These are phyloP conservation scores for Dendrocalamus latiflorus DNA, from an alignment of 202 grass and related monocot species.

Conservation along the genomic window DNA sequence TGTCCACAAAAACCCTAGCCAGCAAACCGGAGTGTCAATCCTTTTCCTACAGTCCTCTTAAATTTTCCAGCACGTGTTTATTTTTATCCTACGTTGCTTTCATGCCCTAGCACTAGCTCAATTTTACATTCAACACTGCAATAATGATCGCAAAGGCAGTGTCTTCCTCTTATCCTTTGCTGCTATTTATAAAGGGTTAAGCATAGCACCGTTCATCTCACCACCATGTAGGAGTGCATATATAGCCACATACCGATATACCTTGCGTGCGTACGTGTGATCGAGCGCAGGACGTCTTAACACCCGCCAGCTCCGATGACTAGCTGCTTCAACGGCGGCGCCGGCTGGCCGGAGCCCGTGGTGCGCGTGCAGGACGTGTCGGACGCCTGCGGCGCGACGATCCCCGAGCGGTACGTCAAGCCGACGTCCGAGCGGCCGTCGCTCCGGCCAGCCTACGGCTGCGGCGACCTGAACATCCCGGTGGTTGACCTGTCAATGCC, in stretches of 20 bases:
- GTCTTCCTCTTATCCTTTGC: slow-evolving; percentile 40
- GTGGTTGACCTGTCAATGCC: slow-evolving; percentile 73
- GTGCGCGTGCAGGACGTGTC: slow-evolving; percentile 70
- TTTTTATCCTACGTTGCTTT: slow-evolving; percentile 34
- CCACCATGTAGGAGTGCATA: not conserved
- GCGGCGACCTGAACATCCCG: slow-evolving; percentile 34
- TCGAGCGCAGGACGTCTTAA: not conserved
- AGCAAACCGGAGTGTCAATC: not conserved
- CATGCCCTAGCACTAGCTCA: slow-evolving; percentile 31
- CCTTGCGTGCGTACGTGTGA: not conserved
- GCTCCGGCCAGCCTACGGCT: not conserved
- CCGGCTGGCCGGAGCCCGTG: slow-evolving; percentile 77
- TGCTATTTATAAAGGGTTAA: slow-evolving; percentile 38
- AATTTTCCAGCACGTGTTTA: slow-evolving; percentile 37
- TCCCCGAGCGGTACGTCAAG: slow-evolving; percentile 79
- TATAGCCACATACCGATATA: not conserved
- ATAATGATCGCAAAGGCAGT: slow-evolving; percentile 34
- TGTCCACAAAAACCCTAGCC: not conserved
- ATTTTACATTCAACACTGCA: slow-evolving; percentile 28
- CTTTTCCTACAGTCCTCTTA: not conserved
- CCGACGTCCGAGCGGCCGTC: slow-evolving; percentile 40
- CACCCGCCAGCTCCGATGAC: slow-evolving; percentile 31
- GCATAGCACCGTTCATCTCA: slow-evolving; percentile 12
- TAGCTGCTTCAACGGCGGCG: slow-evolving; percentile 59
- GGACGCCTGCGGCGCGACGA: slow-evolving; percentile 43